Percentiles rank a stretch among this genome's conserved stretches.
phyloP scores from a whole-genome alignment of 2,329 filamentous ascomycete species.

The Botrytis fragariae region DNA sequence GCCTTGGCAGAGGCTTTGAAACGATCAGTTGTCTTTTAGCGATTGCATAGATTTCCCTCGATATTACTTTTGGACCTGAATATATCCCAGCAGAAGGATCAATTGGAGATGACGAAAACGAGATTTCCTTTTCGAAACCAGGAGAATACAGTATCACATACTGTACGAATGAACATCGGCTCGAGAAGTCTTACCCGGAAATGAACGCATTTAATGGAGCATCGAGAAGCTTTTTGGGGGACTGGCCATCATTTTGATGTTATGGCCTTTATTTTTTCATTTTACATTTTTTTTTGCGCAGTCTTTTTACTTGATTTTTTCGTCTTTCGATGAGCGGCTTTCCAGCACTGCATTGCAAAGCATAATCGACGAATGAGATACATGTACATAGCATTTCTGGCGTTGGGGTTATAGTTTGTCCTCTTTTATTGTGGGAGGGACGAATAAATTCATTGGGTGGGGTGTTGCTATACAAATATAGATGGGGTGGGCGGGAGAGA shows the following conservation, averaged over 20 bases:
- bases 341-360: conserved; percentile 1
- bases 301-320: not conserved
- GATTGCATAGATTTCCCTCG: conserved; percentile 16
- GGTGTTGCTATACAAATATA: conserved; percentile 1
- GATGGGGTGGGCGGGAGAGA: conserved; percentile 2
- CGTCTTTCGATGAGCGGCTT: conserved; percentile 7
- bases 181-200: not conserved
- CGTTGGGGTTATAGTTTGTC: conserved; percentile 2
- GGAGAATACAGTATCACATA: not conserved
- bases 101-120: conserved; percentile 4
- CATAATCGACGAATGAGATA: conserved; percentile 15
- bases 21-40: conserved; percentile 8
- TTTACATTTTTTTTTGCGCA: not conserved
- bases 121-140: not conserved
- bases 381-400: conserved; percentile 22
- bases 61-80: conserved; percentile 6
- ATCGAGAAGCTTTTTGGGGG: not conserved
- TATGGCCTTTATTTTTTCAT: not conserved
- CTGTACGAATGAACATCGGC: not conserved
- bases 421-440: not conserved
- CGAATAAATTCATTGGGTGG: conserved; percentile 16
- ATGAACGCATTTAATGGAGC: conserved; percentile 3
- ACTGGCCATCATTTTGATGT: not conserved
- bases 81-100: not conserved
- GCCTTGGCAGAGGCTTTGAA: not conserved